Percentiles rank a stretch among this genome's conserved stretches.
Conservation (phyloP, 257 asterid species). For the Plantago elongata region DNA sequence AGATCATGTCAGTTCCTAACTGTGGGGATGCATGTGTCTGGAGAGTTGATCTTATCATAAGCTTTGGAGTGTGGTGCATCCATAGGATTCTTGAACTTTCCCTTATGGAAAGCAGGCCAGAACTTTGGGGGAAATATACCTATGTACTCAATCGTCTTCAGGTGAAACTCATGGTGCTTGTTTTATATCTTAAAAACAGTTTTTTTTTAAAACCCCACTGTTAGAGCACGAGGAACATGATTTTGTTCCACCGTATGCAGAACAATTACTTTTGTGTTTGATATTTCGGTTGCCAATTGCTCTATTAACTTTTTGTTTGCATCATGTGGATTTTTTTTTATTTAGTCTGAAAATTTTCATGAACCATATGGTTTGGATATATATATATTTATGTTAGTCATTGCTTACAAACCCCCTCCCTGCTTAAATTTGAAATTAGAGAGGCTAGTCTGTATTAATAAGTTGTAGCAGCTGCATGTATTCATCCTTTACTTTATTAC, state of each 20-base stretch:
- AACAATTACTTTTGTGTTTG: neutral
- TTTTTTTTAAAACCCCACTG: neutral
- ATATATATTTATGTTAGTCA: no score
- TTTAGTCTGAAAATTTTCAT: no score
- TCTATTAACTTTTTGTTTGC: neutral
- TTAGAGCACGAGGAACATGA: neutral
- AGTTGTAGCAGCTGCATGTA: no score
- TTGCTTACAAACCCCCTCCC: no score
- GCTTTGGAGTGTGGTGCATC: constrained; percentile 99
- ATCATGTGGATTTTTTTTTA: no score
- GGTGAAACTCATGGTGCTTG: constrained; percentile 35
- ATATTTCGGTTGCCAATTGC: neutral
- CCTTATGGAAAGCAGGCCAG: constrained; percentile 95
- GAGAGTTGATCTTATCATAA: constrained; percentile 62
- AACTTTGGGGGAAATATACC: constrained; percentile 98
- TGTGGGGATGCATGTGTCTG: constrained; percentile 98
- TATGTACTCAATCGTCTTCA: constrained; percentile 91
- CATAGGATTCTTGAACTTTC: constrained; percentile 91
- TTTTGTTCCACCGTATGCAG: neutral
- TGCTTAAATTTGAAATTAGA: no score
- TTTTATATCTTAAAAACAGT: neutral
- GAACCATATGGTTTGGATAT: no score
- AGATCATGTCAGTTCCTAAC: constrained; percentile 67
- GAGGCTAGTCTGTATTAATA: no score
- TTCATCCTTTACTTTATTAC: no score